Percentiles rank a stretch among this genome's conserved stretches.
Evolutionary conservation across 1,284 basidiomycete genomes (phyloP).

Genomic region (Malassezia restricta): DNA sequence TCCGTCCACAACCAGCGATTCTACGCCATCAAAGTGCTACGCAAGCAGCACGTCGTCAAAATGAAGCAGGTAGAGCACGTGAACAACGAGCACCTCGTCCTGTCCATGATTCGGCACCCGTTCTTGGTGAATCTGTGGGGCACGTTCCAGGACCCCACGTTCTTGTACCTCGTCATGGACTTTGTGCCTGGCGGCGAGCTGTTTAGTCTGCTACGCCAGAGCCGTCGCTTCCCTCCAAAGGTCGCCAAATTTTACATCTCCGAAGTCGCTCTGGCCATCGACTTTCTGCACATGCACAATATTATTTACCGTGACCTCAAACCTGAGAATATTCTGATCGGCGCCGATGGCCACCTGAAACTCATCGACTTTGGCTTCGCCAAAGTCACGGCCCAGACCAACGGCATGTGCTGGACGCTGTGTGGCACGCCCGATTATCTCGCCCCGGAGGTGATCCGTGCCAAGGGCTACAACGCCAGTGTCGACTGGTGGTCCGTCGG

Average conservation of each 20-base stretch:
- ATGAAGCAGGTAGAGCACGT: constrained; percentile 98
- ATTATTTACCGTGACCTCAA: constrained; percentile 97
- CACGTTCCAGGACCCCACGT: constrained; percentile 81
- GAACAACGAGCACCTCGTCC: constrained; percentile 83
- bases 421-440: constrained; percentile 79
- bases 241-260: constrained; percentile 99
- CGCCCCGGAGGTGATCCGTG: constrained; percentile 55
- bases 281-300: constrained; percentile 76
- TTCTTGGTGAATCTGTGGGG: constrained; percentile 99
- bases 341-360: constrained; percentile 89
- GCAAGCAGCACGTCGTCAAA: constrained; percentile 69
- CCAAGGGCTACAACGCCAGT: constrained; percentile 87
- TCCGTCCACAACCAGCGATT: constrained; percentile 40
- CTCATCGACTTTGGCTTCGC: constrained; percentile 98
- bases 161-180: constrained; percentile 99
- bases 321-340: constrained; percentile 89
- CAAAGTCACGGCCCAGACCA: constrained; percentile 57
- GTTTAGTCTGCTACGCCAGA: constrained; percentile 52
- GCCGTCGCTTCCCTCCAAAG: constrained; percentile 85
- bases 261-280: constrained; percentile 86
- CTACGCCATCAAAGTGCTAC: constrained; percentile 45
- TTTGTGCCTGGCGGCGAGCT: constrained; percentile 96
- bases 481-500: constrained; percentile 99
- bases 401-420: constrained; percentile 86
- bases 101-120: constrained; percentile 77